Evolutionary conservation across 176 grass and related monocot species (phyloP).

Genomic region (Zizania latifolia): DNA sequence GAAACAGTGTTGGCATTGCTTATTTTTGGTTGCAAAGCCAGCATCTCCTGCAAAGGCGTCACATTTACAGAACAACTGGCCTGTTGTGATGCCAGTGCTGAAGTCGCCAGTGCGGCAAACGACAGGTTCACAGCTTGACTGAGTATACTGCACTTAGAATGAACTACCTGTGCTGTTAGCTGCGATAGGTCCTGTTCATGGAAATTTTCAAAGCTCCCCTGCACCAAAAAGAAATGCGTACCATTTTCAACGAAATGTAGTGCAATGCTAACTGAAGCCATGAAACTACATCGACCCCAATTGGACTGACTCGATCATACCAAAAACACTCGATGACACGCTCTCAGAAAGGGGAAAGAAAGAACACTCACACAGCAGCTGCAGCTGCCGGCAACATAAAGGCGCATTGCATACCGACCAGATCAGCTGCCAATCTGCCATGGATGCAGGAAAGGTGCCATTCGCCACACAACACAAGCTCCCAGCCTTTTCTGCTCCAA

Average conservation of each 20-base stretch:
- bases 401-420: background rate
- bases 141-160: constrained; percentile 22
- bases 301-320: background rate
- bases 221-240: background rate
- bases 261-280: background rate
- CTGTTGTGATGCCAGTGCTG: background rate
- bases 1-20: constrained; percentile 15
- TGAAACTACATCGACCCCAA: background rate
- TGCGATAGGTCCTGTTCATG: constrained; percentile 53
- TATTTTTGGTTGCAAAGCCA: constrained; percentile 2
- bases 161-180: constrained; percentile 47
- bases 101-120: constrained; percentile 3
- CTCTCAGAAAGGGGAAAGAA: background rate
- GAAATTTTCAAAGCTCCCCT: constrained; percentile 59
- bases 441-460: background rate
- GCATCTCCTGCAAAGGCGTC: background rate
- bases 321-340: background rate
- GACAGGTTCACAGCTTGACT: constrained; percentile 4
- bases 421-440: background rate
- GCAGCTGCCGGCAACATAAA: background rate
- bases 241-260: background rate
- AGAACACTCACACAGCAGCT: background rate
- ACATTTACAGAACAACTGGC: background rate
- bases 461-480: background rate
- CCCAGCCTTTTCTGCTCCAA: background rate